Evolutionary conservation across 257 asterid genomes (phyloP).

Genomic region (Thymus quinquecostatus): DNA sequence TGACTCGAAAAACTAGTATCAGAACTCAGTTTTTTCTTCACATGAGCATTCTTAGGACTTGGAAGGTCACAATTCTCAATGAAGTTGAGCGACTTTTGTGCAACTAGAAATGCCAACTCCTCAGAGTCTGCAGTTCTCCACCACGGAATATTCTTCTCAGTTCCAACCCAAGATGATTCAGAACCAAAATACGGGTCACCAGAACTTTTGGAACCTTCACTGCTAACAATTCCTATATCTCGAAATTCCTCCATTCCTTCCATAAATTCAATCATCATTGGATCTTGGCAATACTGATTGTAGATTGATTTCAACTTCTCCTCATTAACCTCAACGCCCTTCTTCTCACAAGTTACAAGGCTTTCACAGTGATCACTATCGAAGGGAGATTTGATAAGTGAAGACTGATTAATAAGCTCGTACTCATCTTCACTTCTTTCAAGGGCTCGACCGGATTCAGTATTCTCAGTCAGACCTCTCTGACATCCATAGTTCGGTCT

Average conservation of each 20-base stretch:
- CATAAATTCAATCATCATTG: conserved; percentile 28
- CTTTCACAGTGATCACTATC: conserved; percentile 24
- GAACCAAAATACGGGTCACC: conserved; percentile 49
- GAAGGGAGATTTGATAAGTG: conserved; percentile 25
- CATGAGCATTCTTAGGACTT: conserved; percentile 53
- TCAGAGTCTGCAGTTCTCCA: conserved; percentile 87
- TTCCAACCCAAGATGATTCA: conserved; percentile 57
- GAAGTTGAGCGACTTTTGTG: conserved; percentile 60
- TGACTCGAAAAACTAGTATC: conserved; percentile 29
- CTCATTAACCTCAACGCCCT: conserved; percentile 31
- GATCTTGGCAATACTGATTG: conserved; percentile 24
- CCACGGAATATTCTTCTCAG: conserved; percentile 69
- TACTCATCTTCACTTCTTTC: conserved; percentile 13
- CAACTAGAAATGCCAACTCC: conserved; percentile 73
- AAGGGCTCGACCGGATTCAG: conserved; percentile 28
- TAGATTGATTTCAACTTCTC: conserved; percentile 24
- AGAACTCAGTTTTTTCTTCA: conserved; percentile 42
- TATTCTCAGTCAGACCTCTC: conserved; percentile 43
- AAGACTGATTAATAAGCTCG: conserved; percentile 31
- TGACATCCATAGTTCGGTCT: conserved; percentile 53
- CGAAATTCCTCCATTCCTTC: conserved; percentile 35
- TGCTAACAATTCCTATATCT: conserved; percentile 32
- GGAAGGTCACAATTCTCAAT: conserved; percentile 94
- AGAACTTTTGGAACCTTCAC: conserved; percentile 42
- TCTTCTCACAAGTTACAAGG: conserved; percentile 30